Evolutionary conservation across 2,329 filamentous ascomycete species (phyloP), one percentile per base, ranked within the genome.

Genomic region (Penicillium sp.): DNA sequence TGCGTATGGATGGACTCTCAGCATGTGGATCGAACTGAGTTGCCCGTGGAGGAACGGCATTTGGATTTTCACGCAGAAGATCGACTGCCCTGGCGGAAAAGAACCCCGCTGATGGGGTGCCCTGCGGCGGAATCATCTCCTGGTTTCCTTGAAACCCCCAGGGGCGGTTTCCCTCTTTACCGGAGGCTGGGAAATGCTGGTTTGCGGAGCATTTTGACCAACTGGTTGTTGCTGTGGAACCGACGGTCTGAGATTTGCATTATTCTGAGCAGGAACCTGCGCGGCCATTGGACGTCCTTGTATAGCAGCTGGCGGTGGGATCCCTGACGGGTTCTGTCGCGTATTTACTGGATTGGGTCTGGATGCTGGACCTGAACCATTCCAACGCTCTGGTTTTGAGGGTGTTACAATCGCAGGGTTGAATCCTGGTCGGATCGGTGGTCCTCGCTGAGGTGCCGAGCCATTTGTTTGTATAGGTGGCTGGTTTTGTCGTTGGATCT

Each of bases 1-100:
- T 92, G 57, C 90, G 84, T 67, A 96, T 91, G 0, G 91, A 94
- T 0, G 92, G 91, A 57, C 87, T 90, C 65, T 92, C 88, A 6
- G 85, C 81, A 54, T 85, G 85, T 2, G 88, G 88, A 63, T 92
- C 88, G 70, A 92, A 93, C 23, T 80, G 76, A 11, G 84, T 77
- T 4, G 74, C 70, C 4, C 78, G 70, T 3, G 72, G 67, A 32
- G 75, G 74, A 9, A 69, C 75, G 43, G 62, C 70, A 58, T 77
- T 76, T 38, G 71, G 76, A 61, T 78, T 76, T 53, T 83, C 80
- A 6, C 82, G 77, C 5, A 86, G 68, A 53, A 80, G 76, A 51
- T 80, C 81, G 7, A 87, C 81, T 26, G 85, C 86, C 55, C 83
- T 80, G 13, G 88, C 88, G 0, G 88, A 91, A 68, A 87, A 89